A percentile compares a stretch with the other conserved stretches of the same genome.
These are phyloP conservation scores for Leccinum boreale DNA, from an alignment of 768 basidiomycete genomes.

Conservation along the genomic window DNA sequence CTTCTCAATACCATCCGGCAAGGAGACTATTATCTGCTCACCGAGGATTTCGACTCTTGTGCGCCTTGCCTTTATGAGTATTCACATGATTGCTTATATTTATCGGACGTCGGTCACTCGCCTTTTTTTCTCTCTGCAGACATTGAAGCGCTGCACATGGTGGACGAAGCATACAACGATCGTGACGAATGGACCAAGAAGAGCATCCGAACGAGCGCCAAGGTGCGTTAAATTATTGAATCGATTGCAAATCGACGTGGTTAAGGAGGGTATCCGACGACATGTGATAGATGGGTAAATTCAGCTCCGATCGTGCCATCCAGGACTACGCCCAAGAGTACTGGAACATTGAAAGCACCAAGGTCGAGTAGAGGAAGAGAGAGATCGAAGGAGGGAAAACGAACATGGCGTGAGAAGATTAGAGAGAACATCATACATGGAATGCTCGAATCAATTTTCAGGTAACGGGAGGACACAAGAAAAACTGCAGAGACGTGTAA, in stretches of 20 bases:
- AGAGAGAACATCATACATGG: conserved; percentile 8
- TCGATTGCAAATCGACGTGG: conserved; percentile 49
- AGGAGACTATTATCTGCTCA: conserved; percentile 75
- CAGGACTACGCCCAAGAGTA: conserved; percentile 88
- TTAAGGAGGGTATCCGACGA: conserved; percentile 39
- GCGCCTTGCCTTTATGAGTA: conserved; percentile 24
- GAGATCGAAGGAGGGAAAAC: not conserved
- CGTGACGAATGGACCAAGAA: conserved; percentile 89
- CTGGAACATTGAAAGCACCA: conserved; percentile 67
- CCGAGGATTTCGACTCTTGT: conserved; percentile 96
- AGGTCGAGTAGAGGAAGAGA: conserved; percentile 22
- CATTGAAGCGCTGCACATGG: conserved; percentile 78
- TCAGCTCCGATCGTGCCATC: conserved; percentile 92
- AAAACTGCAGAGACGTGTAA: conserved; percentile 3
- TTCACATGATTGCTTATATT: not conserved
- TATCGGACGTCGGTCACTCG: not conserved
- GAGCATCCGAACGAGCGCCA: conserved; percentile 78
- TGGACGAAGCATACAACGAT: conserved; percentile 86
- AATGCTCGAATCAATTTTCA: conserved; percentile 6
- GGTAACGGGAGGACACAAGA: not conserved
- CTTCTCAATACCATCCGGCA: conserved; percentile 74
- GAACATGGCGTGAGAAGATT: not conserved
- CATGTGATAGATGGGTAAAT: conserved; percentile 78
- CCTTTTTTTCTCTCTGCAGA: conserved; percentile 39
- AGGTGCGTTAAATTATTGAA: conserved; percentile 46